Percentiles rank a stretch among this genome's conserved stretches.
phyloP scores from a whole-genome alignment of 108 stramenopile species.

The Epithemia pelagica region DNA sequence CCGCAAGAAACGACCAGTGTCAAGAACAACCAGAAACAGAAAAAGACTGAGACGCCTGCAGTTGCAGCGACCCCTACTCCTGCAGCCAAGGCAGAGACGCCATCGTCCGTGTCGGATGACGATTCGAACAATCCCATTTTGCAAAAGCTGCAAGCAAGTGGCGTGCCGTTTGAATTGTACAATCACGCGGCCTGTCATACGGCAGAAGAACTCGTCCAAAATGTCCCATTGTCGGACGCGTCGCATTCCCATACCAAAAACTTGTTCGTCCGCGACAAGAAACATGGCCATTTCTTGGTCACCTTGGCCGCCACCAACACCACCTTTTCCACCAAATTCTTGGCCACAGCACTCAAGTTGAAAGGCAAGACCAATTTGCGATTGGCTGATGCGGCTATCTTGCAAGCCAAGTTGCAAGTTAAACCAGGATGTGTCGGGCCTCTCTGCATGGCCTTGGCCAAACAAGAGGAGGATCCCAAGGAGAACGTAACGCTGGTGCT shows the following conservation, averaged over 20 bases:
- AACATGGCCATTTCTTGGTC: constrained; percentile 81
- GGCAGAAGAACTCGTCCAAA: constrained; percentile 72
- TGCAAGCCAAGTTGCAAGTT: constrained; percentile 62
- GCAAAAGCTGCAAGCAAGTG: constrained; percentile 42
- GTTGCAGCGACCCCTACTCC: too few relatives aligned
- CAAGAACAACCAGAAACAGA: too few relatives aligned
- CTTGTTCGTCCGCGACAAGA: constrained; percentile 86
- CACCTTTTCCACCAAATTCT: constrained; percentile 70
- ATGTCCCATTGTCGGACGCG: constrained; percentile 50
- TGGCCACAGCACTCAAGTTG: constrained; percentile 75
- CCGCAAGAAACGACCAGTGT: too few relatives aligned
- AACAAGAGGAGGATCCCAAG: constrained; percentile 42
- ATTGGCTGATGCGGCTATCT: constrained; percentile 62
- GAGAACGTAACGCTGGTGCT: constrained; percentile 68
- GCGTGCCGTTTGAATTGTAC: constrained; percentile 49
- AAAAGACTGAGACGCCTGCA: too few relatives aligned
- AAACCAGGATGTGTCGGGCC: constrained; percentile 87
- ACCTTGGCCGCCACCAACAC: constrained; percentile 27
- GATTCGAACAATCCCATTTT: constrained; percentile 53
- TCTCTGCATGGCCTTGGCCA: constrained; percentile 50
- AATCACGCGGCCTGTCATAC: constrained; percentile 54
- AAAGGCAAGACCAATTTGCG: constrained; percentile 88
- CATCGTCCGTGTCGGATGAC: constrained; percentile 16
- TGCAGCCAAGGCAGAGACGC: constrained; percentile 2
- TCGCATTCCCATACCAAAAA: constrained; percentile 85